Percentiles rank a stretch among this genome's conserved stretches.
Conservation (phyloP, 2,329 filamentous ascomycete genomes). For the Penicillium sp. region DNA sequence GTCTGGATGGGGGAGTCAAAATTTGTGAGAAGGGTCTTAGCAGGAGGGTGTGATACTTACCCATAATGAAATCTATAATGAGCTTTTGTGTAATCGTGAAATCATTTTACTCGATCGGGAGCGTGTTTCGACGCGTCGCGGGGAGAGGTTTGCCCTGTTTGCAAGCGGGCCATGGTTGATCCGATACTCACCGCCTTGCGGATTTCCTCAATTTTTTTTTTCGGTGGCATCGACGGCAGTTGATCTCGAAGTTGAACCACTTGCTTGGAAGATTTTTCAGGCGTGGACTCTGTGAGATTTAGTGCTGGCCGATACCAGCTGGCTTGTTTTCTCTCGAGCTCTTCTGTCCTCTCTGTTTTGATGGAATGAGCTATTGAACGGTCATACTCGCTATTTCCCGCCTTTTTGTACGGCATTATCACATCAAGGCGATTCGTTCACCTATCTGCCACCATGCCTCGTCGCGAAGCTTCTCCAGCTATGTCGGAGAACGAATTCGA, state of each 20-base stretch:
- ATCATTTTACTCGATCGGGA: slow-evolving; percentile 44
- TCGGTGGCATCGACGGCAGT: slow-evolving; percentile 7
- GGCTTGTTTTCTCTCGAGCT: neutral
- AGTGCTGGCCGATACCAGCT: neutral
- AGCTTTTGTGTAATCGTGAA: slow-evolving; percentile 14
- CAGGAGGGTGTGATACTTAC: slow-evolving; percentile 19
- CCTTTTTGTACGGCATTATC: slow-evolving; percentile 13
- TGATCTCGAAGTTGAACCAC: slow-evolving; percentile 5
- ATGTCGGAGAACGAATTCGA: slow-evolving; percentile 89
- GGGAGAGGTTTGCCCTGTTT: slow-evolving; percentile 33
- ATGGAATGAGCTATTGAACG: slow-evolving; percentile 9
- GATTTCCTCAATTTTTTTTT: slow-evolving; percentile 26
- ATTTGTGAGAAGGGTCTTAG: too few relatives aligned
- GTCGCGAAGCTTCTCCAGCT: slow-evolving; percentile 75
- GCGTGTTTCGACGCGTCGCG: slow-evolving; percentile 44
- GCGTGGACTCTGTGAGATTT: slow-evolving; percentile 11
- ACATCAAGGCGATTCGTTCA: slow-evolving; percentile 9
- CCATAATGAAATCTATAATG: slow-evolving; percentile 29
- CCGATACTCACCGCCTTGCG: slow-evolving; percentile 18
- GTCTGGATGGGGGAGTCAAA: slow-evolving; percentile 28
- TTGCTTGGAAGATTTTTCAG: slow-evolving; percentile 12
- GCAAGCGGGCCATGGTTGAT: slow-evolving; percentile 14
- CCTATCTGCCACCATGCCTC: slow-evolving; percentile 59
- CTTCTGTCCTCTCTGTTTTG: neutral
- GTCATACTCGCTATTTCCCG: slow-evolving; percentile 15